Conservation (phyloP, 768 basidiomycete species). For the Russula ochroleuca region DNA sequence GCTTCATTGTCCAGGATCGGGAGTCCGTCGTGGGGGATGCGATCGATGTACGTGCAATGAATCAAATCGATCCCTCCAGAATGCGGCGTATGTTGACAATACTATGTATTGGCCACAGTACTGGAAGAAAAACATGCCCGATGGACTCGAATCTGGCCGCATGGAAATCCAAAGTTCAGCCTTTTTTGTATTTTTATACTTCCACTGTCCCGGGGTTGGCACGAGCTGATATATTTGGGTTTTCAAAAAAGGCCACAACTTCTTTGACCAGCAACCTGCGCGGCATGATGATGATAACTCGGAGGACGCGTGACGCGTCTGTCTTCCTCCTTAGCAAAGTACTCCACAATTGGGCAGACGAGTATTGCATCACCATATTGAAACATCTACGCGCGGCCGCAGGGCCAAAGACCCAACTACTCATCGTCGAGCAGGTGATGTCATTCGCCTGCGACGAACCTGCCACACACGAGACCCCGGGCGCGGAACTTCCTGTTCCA, state of each 20-base stretch:
- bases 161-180: background rate
- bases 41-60: conserved; percentile 1
- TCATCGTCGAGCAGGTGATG: conserved; percentile 31
- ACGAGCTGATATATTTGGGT: background rate
- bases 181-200: too few species aligned
- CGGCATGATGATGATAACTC: background rate
- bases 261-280: conserved; percentile 5
- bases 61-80: background rate
- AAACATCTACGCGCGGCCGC: conserved; percentile 22
- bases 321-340: conserved; percentile 2
- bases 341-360: conserved; percentile 33
- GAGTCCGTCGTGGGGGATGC: conserved; percentile 2
- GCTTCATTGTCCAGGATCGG: conserved; percentile 20
- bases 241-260: background rate
- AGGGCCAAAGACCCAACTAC: conserved; percentile 28
- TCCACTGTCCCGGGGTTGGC: too few species aligned
- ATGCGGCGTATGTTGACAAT: background rate
- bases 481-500: conserved; percentile 21
- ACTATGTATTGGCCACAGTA: background rate
- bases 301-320: background rate
- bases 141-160: background rate
- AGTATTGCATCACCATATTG: conserved; percentile 25
- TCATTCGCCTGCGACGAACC: conserved; percentile 29
- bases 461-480: conserved; percentile 18
- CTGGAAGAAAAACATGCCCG: conserved; percentile 11